These are phyloP conservation scores for Geotrichum bryndzae DNA, from an alignment of 1,139 yeast genomes.

Conservation along the genomic window DNA sequence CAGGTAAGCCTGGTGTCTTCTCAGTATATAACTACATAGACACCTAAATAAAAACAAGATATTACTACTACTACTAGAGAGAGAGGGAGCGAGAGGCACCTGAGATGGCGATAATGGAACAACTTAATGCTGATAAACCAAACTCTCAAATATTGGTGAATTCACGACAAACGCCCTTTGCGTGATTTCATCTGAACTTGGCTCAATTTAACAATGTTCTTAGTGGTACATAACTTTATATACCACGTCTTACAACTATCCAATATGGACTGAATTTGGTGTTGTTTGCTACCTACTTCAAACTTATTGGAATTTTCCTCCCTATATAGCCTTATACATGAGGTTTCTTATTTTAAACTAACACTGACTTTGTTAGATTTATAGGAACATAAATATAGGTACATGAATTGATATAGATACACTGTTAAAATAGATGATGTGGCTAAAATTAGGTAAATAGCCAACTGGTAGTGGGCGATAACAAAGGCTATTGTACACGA, in stretches of 20 bases:
- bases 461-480: not conserved
- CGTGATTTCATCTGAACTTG: not conserved
- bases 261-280: no score
- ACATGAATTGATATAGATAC: not conserved
- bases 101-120: not conserved
- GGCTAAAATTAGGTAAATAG: not conserved
- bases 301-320: not conserved
- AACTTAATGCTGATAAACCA: no score
- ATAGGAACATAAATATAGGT: not conserved
- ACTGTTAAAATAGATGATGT: not conserved
- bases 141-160: no score
- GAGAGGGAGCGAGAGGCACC: not conserved
- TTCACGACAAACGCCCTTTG: not conserved
- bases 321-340: not conserved
- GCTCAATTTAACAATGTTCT: no score
- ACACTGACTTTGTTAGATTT: not conserved
- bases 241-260: not conserved
- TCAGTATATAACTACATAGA: no score
- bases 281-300: not conserved
- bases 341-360: not conserved
- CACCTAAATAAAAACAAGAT: no score
- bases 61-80: no score
- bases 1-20: no score
- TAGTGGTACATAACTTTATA: not conserved
- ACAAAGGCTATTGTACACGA: not conserved